These are phyloP conservation scores for Tetracladium marchalianum DNA, from an alignment of 495 filamentous ascomycete genomes.

Conservation along the genomic window DNA sequence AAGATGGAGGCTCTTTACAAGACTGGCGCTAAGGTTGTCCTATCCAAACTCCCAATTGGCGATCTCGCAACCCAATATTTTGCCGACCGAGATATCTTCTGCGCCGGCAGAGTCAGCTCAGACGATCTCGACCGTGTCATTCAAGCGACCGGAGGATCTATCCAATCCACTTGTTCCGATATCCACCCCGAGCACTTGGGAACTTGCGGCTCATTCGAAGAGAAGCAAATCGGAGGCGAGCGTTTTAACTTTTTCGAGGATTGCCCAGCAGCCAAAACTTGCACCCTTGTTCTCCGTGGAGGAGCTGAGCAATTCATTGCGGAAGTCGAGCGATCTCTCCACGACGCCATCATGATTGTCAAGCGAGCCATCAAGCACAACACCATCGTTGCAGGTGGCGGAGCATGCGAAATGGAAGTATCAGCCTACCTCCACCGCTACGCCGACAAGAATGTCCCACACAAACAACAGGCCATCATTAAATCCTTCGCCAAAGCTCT, in stretches of 20 bases:
- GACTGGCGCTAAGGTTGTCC: slow-evolving; percentile 91
- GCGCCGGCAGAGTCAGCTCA: slow-evolving; percentile 83
- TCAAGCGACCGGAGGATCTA: slow-evolving; percentile 82
- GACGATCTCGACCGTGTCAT: slow-evolving; percentile 96
- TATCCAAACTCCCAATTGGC: slow-evolving; percentile 95
- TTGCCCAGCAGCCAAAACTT: slow-evolving; percentile 91
- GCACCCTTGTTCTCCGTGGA: slow-evolving; percentile 88
- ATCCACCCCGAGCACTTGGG: slow-evolving; percentile 84
- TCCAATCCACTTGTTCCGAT: slow-evolving; percentile 95
- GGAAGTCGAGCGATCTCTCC: slow-evolving; percentile 91
- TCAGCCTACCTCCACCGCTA: slow-evolving; percentile 85
- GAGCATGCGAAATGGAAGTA: slow-evolving; percentile 93
- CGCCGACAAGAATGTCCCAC: slow-evolving; percentile 81
- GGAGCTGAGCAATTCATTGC: slow-evolving; percentile 99
- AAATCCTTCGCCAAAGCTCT: slow-evolving; percentile 96
- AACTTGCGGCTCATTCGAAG: slow-evolving; percentile 83
- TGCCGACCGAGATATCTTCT: slow-evolving; percentile 97
- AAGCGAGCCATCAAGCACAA: slow-evolving; percentile 92
- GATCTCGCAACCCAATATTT: slow-evolving; percentile 98
- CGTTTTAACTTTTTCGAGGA: slow-evolving; percentile 97
- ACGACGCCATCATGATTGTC: slow-evolving; percentile 99
- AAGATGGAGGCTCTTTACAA: slow-evolving; percentile 91
- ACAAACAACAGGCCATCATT: slow-evolving; percentile 96
- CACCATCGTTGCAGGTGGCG: slow-evolving; percentile 89
- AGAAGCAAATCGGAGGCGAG: slow-evolving; percentile 94